phyloP scores from a whole-genome alignment of 139 green algal species.

The Gonium pectorale region DNA sequence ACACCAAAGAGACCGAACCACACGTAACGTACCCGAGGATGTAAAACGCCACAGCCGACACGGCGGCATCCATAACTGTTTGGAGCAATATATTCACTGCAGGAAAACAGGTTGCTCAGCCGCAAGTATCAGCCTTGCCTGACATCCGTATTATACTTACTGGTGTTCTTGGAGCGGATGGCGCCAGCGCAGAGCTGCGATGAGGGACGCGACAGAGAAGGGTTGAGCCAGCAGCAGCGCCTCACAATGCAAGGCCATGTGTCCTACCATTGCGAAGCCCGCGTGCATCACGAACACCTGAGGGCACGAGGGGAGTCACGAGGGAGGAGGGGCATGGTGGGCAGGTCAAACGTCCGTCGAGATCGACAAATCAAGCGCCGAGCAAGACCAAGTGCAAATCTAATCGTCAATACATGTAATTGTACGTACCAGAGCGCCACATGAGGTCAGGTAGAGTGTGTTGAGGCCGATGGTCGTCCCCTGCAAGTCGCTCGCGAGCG shows the following conservation, averaged over 20 bases:
- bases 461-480: slow-evolving; percentile 49
- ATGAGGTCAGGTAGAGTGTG: slow-evolving; percentile 70
- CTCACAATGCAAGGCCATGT: background rate
- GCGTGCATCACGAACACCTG: slow-evolving; percentile 91
- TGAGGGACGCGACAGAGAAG: background rate
- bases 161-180: slow-evolving; percentile 90
- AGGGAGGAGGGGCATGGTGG: too few relatives aligned
- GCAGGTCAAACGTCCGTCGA: too few relatives aligned
- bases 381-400: too few relatives aligned
- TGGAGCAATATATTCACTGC: slow-evolving; percentile 91
- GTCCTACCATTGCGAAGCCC: slow-evolving; percentile 88
- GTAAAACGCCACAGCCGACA: slow-evolving; percentile 79
- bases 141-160: too few relatives aligned
- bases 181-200: slow-evolving; percentile 83
- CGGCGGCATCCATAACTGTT: slow-evolving; percentile 85
- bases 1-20: background rate
- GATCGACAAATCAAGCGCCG: too few relatives aligned
- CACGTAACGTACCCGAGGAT: slow-evolving; percentile 55
- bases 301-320: too few relatives aligned
- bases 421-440: slow-evolving; percentile 71
- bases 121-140: too few relatives aligned
- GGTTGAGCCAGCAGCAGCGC: background rate
- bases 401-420: too few relatives aligned
- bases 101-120: too few relatives aligned
- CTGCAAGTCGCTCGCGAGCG: background rate